Evolutionary conservation across 768 basidiomycete species (phyloP).

Genomic region (Lyophyllum decastes): DNA sequence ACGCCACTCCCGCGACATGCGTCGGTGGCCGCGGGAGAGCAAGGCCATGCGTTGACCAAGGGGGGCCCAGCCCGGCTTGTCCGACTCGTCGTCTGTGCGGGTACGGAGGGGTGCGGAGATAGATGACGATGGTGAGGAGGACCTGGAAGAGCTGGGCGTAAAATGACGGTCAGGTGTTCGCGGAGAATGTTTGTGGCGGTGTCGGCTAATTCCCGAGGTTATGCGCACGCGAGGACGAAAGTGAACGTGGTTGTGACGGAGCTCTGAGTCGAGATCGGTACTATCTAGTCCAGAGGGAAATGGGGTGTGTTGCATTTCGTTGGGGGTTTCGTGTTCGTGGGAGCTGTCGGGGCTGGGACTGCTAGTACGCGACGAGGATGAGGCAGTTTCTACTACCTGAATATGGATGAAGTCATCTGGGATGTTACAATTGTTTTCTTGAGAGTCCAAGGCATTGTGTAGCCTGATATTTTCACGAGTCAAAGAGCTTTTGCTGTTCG

Average conservation of each 20-base stretch:
- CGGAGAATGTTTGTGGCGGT: constrained; percentile 29
- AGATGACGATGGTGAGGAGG: constrained; percentile 74
- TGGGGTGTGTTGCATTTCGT: constrained; percentile 5
- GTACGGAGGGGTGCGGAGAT: constrained; percentile 80
- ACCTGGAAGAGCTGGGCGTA: constrained; percentile 40
- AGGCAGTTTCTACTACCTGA: neutral
- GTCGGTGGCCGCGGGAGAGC: constrained; percentile 29
- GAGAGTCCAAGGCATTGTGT: constrained; percentile 12
- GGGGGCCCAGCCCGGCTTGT: constrained; percentile 58
- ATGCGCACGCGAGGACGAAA: constrained; percentile 81
- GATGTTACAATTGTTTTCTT: neutral
- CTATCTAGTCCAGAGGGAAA: constrained; percentile 4
- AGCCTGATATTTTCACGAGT: constrained; percentile 17
- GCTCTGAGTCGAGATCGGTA: constrained; percentile 12
- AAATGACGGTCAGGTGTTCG: constrained; percentile 4
- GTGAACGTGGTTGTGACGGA: constrained; percentile 43
- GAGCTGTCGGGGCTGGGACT: constrained; percentile 18
- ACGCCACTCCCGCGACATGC: constrained; percentile 18
- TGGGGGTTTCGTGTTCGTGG: constrained; percentile 19
- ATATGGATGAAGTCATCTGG: constrained; percentile 2
- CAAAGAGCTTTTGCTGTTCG: constrained; percentile 8
- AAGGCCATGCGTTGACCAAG: constrained; percentile 57
- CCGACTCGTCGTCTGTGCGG: constrained; percentile 44
- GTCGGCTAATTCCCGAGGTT: constrained; percentile 63
- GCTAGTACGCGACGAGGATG: constrained; percentile 7